A percentile compares a stretch with the other conserved stretches of the same genome.
These are phyloP conservation scores for Kodamaea jinghongensis DNA, from an alignment of 805 yeast genomes.

Conservation along the genomic window DNA sequence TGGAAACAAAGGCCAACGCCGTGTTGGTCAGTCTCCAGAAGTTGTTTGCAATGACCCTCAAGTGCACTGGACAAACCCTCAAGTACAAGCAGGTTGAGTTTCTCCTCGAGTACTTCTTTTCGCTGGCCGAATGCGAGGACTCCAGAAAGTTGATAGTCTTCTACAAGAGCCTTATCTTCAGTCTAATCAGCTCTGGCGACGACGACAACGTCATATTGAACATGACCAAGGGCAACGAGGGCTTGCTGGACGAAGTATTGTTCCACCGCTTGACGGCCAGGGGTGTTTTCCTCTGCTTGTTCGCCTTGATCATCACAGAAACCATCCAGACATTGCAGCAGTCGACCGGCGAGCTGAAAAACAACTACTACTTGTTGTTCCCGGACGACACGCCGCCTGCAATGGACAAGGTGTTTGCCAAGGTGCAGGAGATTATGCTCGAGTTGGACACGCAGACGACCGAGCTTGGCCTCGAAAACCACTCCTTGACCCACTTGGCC, in stretches of 20 bases:
- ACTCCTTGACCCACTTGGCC: conserved; percentile 5
- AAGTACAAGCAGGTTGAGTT: conserved; percentile 24
- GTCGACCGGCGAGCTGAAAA: conserved; percentile 10
- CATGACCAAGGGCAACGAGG: conserved; percentile 4
- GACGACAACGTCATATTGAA: conserved; percentile 13
- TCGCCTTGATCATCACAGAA: conserved; percentile 33
- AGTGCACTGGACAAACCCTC: conserved; percentile 19
- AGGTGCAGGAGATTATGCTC: background rate
- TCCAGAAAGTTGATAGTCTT: conserved; percentile 23
- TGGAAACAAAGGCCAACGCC: conserved; percentile 1
- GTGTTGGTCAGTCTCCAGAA: conserved; percentile 20
- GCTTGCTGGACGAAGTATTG: conserved; percentile 16
- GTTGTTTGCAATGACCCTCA: conserved; percentile 26
- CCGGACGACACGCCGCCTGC: conserved; percentile 19
- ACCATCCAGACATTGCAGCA: conserved; percentile 20
- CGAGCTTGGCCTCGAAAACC: conserved; percentile 1
- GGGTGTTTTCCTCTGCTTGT: conserved; percentile 30
- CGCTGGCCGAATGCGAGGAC: conserved; percentile 17
- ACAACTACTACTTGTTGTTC: conserved; percentile 20
- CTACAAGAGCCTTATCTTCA: conserved; percentile 25
- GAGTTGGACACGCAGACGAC: background rate
- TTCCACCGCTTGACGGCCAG: conserved; percentile 17
- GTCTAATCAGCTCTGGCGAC: conserved; percentile 16
- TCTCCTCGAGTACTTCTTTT: conserved; percentile 30
- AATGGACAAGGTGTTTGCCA: background rate